Percentiles rank a stretch among this genome's conserved stretches.
phyloP scores from a whole-genome alignment of 2,329 filamentous ascomycete genomes.

The Alternaria brassicae region DNA sequence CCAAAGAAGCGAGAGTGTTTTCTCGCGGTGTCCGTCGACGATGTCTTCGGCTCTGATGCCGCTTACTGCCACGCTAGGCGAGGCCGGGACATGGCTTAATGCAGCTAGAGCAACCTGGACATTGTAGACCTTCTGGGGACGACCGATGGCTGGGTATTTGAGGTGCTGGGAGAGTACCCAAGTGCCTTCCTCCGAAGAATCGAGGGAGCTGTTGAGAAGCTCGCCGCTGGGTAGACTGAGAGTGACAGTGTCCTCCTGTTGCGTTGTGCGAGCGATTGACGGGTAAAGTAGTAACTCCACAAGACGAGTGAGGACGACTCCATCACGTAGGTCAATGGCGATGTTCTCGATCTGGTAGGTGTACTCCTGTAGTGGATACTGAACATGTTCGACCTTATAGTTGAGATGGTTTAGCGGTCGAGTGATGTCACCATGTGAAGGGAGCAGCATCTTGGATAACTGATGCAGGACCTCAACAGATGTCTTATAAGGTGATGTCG shows the following conservation, averaged over 20 bases:
- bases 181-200: slow-evolving; percentile 44
- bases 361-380: slow-evolving; percentile 66
- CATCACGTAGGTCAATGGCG: slow-evolving; percentile 68
- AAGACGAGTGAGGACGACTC: slow-evolving; percentile 65
- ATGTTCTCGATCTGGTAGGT: slow-evolving; percentile 65
- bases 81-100: slow-evolving; percentile 54
- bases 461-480: slow-evolving; percentile 62
- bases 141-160: slow-evolving; percentile 63
- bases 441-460: slow-evolving; percentile 62
- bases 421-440: slow-evolving; percentile 64
- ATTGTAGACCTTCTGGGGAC: slow-evolving; percentile 66
- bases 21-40: slow-evolving; percentile 70
- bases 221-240: slow-evolving; percentile 57
- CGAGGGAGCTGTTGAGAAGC: slow-evolving; percentile 48
- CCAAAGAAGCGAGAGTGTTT: slow-evolving; percentile 68
- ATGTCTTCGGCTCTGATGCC: slow-evolving; percentile 64
- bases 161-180: slow-evolving; percentile 64
- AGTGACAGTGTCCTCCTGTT: slow-evolving; percentile 52
- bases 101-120: slow-evolving; percentile 64
- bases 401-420: slow-evolving; percentile 64
- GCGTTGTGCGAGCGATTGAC: slow-evolving; percentile 36
- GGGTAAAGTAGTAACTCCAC: slow-evolving; percentile 64
- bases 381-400: slow-evolving; percentile 62
- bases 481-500: slow-evolving; percentile 62
- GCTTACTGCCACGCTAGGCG: slow-evolving; percentile 51